Percentiles rank a stretch among this genome's conserved stretches.
These are phyloP conservation scores for Dactylonectria estremocensis DNA, from an alignment of 2,329 filamentous ascomycete species.

Conservation along the genomic window DNA sequence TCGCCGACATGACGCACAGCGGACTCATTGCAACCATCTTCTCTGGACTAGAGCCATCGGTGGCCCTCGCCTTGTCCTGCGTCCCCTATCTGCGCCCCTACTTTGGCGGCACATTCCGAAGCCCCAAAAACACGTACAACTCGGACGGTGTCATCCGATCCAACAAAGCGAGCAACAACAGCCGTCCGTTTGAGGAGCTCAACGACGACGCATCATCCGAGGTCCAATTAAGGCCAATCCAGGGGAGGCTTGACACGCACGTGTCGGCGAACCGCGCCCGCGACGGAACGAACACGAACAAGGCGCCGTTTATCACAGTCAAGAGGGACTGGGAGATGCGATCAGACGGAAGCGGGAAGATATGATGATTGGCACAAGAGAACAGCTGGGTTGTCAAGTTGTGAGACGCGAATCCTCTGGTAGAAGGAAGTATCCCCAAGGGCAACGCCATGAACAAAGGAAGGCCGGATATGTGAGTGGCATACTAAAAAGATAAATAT, in stretches of 20 bases:
- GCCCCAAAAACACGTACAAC: neutral
- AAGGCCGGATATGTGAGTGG: too few species aligned
- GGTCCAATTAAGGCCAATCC: conserved; percentile 1
- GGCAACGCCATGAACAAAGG: too few species aligned
- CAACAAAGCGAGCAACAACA: neutral
- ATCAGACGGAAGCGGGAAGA: neutral
- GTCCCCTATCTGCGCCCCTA: conserved; percentile 9
- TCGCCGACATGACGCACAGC: conserved; percentile 22
- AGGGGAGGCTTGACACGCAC: neutral
- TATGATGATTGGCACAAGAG: too few species aligned
- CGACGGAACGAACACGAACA: neutral
- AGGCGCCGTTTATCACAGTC: neutral
- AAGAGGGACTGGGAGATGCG: neutral
- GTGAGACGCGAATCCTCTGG: too few species aligned
- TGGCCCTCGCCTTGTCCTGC: conserved; percentile 17
- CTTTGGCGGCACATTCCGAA: conserved; percentile 4
- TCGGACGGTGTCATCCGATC: neutral
- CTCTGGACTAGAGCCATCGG: conserved; percentile 20
- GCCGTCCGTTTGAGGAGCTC: conserved; percentile 10
- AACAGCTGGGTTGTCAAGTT: too few species aligned
- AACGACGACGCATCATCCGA: conserved; percentile 11
- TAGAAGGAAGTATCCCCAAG: too few species aligned
- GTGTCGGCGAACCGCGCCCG: neutral
- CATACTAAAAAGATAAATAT: too few species aligned
- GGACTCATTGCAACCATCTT: conserved; percentile 22